These are phyloP conservation scores for Meyerozyma smithsonii DNA, from an alignment of 1,139 yeast species.

Conservation along the genomic window DNA sequence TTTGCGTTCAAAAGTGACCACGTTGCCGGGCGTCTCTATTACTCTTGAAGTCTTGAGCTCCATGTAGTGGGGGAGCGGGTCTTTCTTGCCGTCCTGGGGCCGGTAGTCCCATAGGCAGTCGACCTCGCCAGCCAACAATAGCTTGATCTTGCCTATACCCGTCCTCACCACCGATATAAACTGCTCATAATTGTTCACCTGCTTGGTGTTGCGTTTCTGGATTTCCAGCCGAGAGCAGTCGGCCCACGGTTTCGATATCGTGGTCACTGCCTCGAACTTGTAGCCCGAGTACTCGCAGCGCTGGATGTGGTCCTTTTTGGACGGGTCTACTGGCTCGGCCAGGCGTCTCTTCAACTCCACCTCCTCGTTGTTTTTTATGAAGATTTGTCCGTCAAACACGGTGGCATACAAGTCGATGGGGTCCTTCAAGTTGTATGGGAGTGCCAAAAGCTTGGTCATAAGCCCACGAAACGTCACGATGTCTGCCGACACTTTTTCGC, in stretches of 20 bases:
- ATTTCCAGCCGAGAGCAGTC: conserved; percentile 59
- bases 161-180: conserved; percentile 75
- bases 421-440: conserved; percentile 55
- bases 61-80: conserved; percentile 67
- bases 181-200: conserved; percentile 70
- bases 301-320: conserved; percentile 29
- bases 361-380: conserved; percentile 60
- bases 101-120: conserved; percentile 84
- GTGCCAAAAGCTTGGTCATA: conserved; percentile 60
- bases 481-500: conserved; percentile 51
- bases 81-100: conserved; percentile 44
- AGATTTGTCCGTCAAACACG: conserved; percentile 75
- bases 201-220: conserved; percentile 55
- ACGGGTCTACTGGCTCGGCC: conserved; percentile 23
- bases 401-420: conserved; percentile 63
- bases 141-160: conserved; percentile 69
- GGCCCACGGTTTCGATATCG: conserved; percentile 75
- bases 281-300: conserved; percentile 65
- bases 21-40: conserved; percentile 49
- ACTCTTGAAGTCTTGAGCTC: conserved; percentile 74
- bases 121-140: conserved; percentile 83
- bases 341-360: conserved; percentile 27
- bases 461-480: conserved; percentile 82
- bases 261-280: conserved; percentile 78
- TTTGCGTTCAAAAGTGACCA: conserved; percentile 64